These are phyloP conservation scores for Albizia julibrissin DNA, from an alignment of 306 rosid genomes.

Conservation along the genomic window DNA sequence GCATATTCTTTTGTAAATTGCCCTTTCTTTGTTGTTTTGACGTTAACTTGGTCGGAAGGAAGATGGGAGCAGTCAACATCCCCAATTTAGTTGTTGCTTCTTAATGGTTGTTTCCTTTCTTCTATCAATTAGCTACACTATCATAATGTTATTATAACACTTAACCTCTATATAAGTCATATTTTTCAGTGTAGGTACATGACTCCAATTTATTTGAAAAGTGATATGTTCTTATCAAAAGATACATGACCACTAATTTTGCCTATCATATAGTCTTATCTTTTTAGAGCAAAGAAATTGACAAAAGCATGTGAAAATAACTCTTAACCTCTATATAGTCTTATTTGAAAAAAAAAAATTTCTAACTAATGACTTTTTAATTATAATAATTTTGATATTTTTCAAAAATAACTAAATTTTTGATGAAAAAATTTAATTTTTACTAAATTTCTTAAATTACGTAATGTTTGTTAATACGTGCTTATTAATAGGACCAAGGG, in stretches of 20 bases:
- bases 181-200: background rate
- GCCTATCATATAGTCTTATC: background rate
- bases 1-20: slow-evolving; percentile 22
- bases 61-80: background rate
- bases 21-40: background rate
- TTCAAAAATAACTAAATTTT: too few species aligned
- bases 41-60: background rate
- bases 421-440: too few species aligned
- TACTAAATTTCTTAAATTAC: too few species aligned
- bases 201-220: background rate
- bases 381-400: too few species aligned
- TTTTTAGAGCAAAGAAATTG: background rate
- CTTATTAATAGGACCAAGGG: too few species aligned
- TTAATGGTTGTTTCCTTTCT: background rate
- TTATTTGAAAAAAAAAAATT: too few species aligned
- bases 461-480: too few species aligned
- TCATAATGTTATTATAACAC: background rate
- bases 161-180: background rate
- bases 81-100: background rate
- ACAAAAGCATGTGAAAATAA: background rate
- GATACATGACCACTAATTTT: background rate
- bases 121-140: background rate
- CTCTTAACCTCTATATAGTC: too few species aligned
- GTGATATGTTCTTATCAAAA: background rate
- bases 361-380: too few species aligned